Evolutionary conservation across 257 asterid species (phyloP).

Genomic region (Solanum dulcamara): DNA sequence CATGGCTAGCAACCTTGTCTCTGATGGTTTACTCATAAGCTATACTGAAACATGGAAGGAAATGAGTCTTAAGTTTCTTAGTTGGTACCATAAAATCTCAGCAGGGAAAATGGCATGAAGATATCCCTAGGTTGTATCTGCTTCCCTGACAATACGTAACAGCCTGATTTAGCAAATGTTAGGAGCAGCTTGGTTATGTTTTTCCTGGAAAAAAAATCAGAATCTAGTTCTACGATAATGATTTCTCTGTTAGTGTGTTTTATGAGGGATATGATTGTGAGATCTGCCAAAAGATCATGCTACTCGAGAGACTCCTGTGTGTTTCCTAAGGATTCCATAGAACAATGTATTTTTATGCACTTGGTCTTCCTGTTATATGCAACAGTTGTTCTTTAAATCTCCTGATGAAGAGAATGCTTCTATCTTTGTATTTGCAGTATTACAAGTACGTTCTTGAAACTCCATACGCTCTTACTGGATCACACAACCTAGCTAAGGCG

Average conservation of each 20-base stretch:
- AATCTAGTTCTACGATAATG: not conserved
- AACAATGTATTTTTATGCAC: not conserved
- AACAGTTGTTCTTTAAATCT: not conserved
- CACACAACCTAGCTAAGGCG: slow-evolving; percentile 91
- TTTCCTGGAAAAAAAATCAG: not conserved
- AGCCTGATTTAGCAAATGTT: not conserved
- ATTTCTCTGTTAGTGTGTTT: not conserved
- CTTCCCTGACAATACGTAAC: not conserved
- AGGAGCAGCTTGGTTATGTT: not conserved
- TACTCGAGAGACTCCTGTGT: not conserved
- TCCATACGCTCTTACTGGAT: slow-evolving; percentile 85
- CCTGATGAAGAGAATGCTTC: not conserved
- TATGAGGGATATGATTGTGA: not conserved
- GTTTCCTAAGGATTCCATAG: not conserved
- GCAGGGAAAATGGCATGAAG: not conserved
- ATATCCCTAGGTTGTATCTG: not conserved
- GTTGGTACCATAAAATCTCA: not conserved
- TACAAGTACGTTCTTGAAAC: slow-evolving; percentile 84
- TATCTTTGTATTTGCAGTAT: slow-evolving; percentile 41
- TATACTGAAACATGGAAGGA: not conserved
- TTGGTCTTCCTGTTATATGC: not conserved
- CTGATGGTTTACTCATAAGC: not conserved
- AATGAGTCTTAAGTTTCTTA: not conserved
- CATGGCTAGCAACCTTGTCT: not conserved
- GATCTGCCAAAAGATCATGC: not conserved